Evolutionary conservation across 2,329 filamentous ascomycete species (phyloP).

Genomic region (Diplodia seriata): DNA sequence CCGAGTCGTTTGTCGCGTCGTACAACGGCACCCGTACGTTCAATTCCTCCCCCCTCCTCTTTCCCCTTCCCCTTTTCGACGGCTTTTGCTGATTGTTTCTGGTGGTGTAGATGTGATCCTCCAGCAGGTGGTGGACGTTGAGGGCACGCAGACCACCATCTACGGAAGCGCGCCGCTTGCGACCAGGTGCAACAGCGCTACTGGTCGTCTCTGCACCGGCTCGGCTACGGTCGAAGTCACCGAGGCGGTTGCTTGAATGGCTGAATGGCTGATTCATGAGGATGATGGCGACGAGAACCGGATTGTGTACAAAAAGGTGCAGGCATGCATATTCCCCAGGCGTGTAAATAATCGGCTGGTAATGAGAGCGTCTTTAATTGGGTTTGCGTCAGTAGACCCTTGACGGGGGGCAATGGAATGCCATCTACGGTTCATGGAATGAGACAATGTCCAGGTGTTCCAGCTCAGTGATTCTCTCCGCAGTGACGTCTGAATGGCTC

Average conservation of each 20-base stretch:
- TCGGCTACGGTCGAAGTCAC: conserved; percentile 19
- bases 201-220: conserved; percentile 8
- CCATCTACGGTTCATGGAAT: not conserved
- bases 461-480: not conserved
- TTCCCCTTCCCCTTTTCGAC: not conserved
- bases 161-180: conserved; percentile 2
- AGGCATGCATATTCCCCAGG: not conserved
- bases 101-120: not conserved
- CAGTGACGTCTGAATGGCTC: not conserved
- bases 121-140: not conserved
- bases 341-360: not conserved
- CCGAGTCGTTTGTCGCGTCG: conserved; percentile 1
- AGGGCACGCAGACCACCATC: conserved; percentile 2
- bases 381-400: too few species aligned
- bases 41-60: not conserved
- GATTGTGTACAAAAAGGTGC: not conserved
- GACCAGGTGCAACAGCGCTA: not conserved
- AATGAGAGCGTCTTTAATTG: too few species aligned
- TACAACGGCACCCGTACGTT: conserved; percentile 4
- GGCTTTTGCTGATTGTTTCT: not conserved
- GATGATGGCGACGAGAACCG: too few species aligned
- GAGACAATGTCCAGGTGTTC: not conserved
- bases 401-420: not conserved
- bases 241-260: conserved; percentile 15
- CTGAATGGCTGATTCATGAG: not conserved